Base-by-base conservation (phyloP, 192 early-diverging fungal species). In the Entomortierella parvispora region DNA sequence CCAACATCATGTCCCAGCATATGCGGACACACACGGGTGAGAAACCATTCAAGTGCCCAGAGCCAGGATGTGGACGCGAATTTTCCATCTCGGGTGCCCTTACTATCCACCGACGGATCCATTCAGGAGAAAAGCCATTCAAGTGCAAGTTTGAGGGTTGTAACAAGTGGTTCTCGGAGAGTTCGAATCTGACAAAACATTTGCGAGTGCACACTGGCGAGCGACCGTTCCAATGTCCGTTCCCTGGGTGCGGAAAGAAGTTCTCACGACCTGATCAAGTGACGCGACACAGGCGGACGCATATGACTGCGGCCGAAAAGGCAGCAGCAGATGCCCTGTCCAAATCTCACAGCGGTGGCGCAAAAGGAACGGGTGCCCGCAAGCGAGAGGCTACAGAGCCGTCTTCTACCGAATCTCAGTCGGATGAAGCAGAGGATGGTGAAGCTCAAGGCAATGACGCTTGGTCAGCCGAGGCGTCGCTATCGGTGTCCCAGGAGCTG, bases 151-250 rank as follows among this genome's bases (percentile, higher is more conserved):
- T 71, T 47, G 68, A 81, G 40, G 82, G 70, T 23, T 88, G 87
- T 63, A 69, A 65, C 17, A 88, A 84, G 55, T 82, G 91, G 15
- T 96, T 96, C 69, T 91, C 91, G 33, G 94, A 95, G 75, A 80
- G 86, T 4, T 88, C 87, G 57, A 89, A 91, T 54, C 91, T 95
- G 92, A 85, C 88, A 51, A 88, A 91, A 61, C 92, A 93, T 56
- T 86, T 89, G 85, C 84, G 91, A 33, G 89, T 87, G 17, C 93
- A 94, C 71, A 92, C 93, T 14, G 92, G 92, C 40, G 93, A 92
- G 70, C 87, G 85, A 4, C 92, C 92, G 20, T 93, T 89, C 68
- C 81, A 82, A 67, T 93, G 92, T 59, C 72, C 86, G 3, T 59
- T 75, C 47, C 67, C 62, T 6, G 62, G 80, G 1, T 87, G 87